These are phyloP conservation scores for Schwanniomyces sp. DNA, from an alignment of 805 yeast genomes.

Conservation along the genomic window DNA sequence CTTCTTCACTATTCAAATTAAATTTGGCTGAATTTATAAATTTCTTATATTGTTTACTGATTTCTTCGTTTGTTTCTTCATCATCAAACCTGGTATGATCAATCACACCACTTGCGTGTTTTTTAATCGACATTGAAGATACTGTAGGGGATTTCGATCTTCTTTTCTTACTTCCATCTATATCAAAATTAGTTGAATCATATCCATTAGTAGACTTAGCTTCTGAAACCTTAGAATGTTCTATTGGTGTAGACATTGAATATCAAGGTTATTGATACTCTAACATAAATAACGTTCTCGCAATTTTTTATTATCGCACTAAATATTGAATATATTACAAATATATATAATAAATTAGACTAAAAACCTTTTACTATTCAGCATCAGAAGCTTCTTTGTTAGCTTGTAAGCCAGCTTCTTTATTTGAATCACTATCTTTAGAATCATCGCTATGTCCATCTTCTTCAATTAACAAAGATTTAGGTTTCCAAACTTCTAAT, in stretches of 20 bases:
- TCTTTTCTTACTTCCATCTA: conserved; percentile 1
- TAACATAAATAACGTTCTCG: neutral
- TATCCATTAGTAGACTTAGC: neutral
- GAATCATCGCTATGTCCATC: conserved; percentile 29
- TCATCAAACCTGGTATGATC: conserved; percentile 10
- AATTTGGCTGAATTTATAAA: conserved; percentile 38
- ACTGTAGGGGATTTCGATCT: conserved; percentile 6
- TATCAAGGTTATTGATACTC: neutral
- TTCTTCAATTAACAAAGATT: conserved; percentile 43
- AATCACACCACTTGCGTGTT: neutral
- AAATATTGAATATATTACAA: too few relatives aligned
- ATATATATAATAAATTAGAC: too few relatives aligned
- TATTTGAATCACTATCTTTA: conserved; percentile 6
- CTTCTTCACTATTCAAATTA: conserved; percentile 55
- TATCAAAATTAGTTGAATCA: neutral
- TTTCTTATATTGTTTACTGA: conserved; percentile 37
- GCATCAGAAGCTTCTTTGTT: neutral
- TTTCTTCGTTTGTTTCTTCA: conserved; percentile 27
- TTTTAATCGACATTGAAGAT: neutral
- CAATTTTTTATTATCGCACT: neutral
- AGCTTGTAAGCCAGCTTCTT: neutral
- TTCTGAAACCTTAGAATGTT: neutral
- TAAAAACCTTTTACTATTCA: neutral
- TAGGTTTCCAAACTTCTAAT: conserved; percentile 75
- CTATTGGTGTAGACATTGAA: neutral